Evolutionary conservation across 495 filamentous ascomycete species (phyloP).

Genomic region (Penicillium flavigenum): DNA sequence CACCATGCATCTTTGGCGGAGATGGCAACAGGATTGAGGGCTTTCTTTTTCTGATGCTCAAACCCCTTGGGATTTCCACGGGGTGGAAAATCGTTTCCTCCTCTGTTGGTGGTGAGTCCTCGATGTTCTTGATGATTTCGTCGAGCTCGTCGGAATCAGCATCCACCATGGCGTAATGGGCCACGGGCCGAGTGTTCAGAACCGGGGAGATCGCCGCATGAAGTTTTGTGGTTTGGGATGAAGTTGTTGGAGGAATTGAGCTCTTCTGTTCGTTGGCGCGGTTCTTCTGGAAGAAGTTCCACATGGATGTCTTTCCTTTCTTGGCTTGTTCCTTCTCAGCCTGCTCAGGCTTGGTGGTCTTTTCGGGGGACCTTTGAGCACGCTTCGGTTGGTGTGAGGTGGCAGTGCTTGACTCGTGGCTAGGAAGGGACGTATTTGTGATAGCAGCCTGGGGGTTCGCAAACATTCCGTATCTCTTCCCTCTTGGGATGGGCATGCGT

Average conservation of each 20-base stretch:
- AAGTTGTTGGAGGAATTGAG: conserved; percentile 4
- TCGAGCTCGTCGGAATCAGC: conserved; percentile 67
- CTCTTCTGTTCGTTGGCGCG: conserved; percentile 26
- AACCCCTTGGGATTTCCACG: conserved; percentile 31
- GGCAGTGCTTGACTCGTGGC: conserved; percentile 24
- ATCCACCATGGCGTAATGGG: conserved; percentile 85
- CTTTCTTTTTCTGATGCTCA: conserved; percentile 42
- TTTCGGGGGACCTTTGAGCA: conserved; percentile 10
- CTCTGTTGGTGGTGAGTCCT: conserved; percentile 48
- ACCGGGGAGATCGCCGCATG: conserved; percentile 43
- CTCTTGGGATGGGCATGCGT: conserved; percentile 26
- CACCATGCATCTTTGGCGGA: conserved; percentile 48
- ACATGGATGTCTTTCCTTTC: conserved; percentile 43
- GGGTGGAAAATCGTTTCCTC: conserved; percentile 29
- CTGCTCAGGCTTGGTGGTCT: conserved; percentile 4
- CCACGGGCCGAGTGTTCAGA: conserved; percentile 46
- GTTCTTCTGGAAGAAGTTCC: conserved; percentile 79
- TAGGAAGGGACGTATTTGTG: conserved; percentile 32
- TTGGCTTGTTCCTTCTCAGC: conserved; percentile 24
- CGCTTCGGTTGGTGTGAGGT: conserved; percentile 21
- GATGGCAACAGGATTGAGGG: conserved; percentile 57
- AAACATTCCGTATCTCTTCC: conserved; percentile 11
- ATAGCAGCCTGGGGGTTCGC: conserved; percentile 31
- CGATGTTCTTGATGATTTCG: conserved; percentile 62
- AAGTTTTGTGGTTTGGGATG: conserved; percentile 29